A percentile compares a stretch with the other conserved stretches of the same genome.
Conservation (phyloP, 148 eudicot genomes). For the Spergularia bocconei region DNA sequence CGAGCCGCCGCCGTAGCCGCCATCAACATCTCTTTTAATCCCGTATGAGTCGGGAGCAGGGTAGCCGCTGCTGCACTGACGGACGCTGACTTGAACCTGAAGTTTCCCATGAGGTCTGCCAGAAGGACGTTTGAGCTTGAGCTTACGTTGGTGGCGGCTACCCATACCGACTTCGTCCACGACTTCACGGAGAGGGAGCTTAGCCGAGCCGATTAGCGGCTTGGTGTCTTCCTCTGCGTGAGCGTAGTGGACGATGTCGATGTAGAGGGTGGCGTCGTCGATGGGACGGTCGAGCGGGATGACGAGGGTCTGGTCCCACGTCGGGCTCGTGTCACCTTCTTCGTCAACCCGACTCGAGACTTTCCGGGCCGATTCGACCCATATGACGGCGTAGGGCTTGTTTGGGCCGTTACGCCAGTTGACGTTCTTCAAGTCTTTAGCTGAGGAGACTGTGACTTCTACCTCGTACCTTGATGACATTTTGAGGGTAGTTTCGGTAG, state of each 20-base stretch:
- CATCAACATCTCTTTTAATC: constrained; percentile 9
- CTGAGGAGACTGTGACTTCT: constrained; percentile 55
- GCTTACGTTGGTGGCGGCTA: constrained; percentile 17
- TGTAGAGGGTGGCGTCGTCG: constrained; percentile 51
- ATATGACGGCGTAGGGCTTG: constrained; percentile 69
- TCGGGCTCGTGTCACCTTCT: constrained; percentile 62
- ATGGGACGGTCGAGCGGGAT: constrained; percentile 63
- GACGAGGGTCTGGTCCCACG: constrained; percentile 59
- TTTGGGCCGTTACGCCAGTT: constrained; percentile 82
- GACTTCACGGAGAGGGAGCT: constrained; percentile 44
- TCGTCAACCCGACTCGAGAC: constrained; percentile 55
- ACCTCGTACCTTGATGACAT: constrained; percentile 61
- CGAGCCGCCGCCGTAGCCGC: background rate
- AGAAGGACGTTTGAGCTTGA: constrained; percentile 75
- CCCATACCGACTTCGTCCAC: constrained; percentile 65
- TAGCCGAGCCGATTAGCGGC: constrained; percentile 75
- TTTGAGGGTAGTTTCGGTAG: background rate
- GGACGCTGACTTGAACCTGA: constrained; percentile 40
- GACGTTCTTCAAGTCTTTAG: constrained; percentile 77
- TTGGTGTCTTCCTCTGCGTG: constrained; percentile 51
- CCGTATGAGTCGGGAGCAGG: constrained; percentile 52
- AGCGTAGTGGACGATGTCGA: constrained; percentile 81
- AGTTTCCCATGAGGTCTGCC: constrained; percentile 86
- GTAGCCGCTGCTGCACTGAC: constrained; percentile 43
- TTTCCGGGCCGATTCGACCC: constrained; percentile 69